Percentiles rank a stretch among this genome's conserved stretches.
Conservation (phyloP, 495 filamentous ascomycete species). For the Bombardia bombarda region DNA sequence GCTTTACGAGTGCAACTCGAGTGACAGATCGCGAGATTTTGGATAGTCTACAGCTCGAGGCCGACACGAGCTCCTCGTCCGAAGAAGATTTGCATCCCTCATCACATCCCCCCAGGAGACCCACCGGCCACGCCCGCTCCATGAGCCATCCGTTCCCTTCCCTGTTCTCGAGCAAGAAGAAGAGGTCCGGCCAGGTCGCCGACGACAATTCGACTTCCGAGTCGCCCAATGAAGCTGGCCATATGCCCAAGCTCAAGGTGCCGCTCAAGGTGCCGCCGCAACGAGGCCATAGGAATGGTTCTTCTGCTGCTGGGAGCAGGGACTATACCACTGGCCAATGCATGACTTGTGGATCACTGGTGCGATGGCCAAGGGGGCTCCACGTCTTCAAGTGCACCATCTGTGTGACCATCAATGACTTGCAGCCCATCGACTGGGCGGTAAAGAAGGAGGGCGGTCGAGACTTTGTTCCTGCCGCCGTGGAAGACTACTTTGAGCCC, state of each 20-base stretch:
- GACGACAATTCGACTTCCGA: conserved; percentile 21
- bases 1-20: conserved; percentile 13
- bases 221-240: conserved; percentile 15
- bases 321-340: conserved; percentile 64
- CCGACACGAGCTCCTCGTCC: conserved; percentile 37
- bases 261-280: conserved; percentile 15
- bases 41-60: conserved; percentile 16
- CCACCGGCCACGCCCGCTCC: conserved; percentile 56
- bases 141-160: conserved; percentile 71
- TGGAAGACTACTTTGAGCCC: conserved; percentile 7
- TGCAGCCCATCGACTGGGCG: conserved; percentile 40
- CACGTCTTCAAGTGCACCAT: conserved; percentile 74
- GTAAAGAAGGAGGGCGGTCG: conserved; percentile 5
- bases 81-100: conserved; percentile 30
- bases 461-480: neutral
- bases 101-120: conserved; percentile 19
- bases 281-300: conserved; percentile 19
- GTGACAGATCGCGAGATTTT: conserved; percentile 12
- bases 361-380: conserved; percentile 75
- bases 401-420: conserved; percentile 81
- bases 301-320: conserved; percentile 17
- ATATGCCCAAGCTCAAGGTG: conserved; percentile 16
- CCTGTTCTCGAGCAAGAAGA: conserved; percentile 51
- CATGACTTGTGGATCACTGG: conserved; percentile 71
- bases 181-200: conserved; percentile 23